Conservation (phyloP, 2,329 filamentous ascomycete species). For the Fusarium newnesense region DNA sequence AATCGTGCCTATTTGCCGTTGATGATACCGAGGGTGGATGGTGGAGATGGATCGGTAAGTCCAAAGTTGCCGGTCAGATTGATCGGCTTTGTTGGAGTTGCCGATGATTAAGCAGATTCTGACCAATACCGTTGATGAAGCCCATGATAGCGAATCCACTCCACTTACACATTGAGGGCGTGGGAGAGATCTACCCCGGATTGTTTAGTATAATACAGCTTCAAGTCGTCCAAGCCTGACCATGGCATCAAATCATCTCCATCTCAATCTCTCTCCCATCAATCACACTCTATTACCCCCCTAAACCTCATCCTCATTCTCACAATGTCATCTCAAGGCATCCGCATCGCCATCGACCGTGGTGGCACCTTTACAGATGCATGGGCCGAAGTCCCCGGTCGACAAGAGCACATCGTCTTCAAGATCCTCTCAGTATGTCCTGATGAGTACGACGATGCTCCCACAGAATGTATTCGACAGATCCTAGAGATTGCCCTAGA, state of each 20-base stretch:
- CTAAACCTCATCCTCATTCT: not conserved
- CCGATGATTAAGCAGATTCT: slow-evolving; percentile 21
- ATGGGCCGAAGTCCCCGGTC: slow-evolving; percentile 37
- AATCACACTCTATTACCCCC: not conserved
- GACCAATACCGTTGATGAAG: not conserved
- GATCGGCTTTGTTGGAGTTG: slow-evolving; percentile 7
- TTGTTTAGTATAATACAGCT: slow-evolving; percentile 29
- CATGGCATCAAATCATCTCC: not conserved
- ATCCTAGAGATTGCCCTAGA: slow-evolving; percentile 50
- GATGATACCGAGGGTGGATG: slow-evolving; percentile 1
- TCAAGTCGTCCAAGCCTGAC: slow-evolving; percentile 4
- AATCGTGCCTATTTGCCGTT: slow-evolving; percentile 20
- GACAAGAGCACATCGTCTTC: slow-evolving; percentile 38
- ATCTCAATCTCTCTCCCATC: not conserved
- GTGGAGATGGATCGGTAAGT: slow-evolving; percentile 25
- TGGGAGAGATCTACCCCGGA: not conserved
- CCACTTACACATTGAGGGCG: slow-evolving; percentile 9
- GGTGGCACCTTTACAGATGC: slow-evolving; percentile 46
- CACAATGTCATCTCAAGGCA: slow-evolving; percentile 39
- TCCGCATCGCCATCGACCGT: slow-evolving; percentile 44
- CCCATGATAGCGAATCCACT: not conserved
- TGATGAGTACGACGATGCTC: slow-evolving; percentile 77
- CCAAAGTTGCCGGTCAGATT: slow-evolving; percentile 7
- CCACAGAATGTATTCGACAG: slow-evolving; percentile 75
- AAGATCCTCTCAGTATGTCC: slow-evolving; percentile 66